phyloP scores from a whole-genome alignment of 257 asterid species.

The Primulina huaijiensis region DNA sequence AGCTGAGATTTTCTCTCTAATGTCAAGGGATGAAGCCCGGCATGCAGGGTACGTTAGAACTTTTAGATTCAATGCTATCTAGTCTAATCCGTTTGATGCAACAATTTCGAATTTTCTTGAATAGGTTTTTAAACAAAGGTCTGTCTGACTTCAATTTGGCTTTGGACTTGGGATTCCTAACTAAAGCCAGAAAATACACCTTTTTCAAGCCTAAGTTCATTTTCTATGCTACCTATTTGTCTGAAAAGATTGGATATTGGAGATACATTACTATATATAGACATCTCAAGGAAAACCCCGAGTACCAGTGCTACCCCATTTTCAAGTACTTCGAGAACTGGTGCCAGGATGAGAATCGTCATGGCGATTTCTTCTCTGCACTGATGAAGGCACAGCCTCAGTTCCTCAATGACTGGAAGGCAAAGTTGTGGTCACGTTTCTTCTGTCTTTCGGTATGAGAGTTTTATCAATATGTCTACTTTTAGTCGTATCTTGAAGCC shows the following conservation, averaged over 20 bases:
- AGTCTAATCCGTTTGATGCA: not conserved
- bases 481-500: not conserved
- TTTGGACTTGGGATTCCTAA: conserved; percentile 90
- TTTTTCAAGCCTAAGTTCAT: conserved; percentile 99
- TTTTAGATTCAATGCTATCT: conserved; percentile 5
- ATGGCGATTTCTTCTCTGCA: conserved; percentile 99
- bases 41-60: conserved; percentile 70
- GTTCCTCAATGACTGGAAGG: conserved; percentile 99
- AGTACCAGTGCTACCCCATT: conserved; percentile 89
- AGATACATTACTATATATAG: conserved; percentile 95
- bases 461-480: not conserved
- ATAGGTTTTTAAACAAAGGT: conserved; percentile 88
- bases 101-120: conserved; percentile 7
- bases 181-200: conserved; percentile 95
- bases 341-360: conserved; percentile 99
- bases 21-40: conserved; percentile 96
- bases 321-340: conserved; percentile 99
- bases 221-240: conserved; percentile 54
- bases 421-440: conserved; percentile 96
- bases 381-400: conserved; percentile 99
- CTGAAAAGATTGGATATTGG: conserved; percentile 96
- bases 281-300: conserved; percentile 90
- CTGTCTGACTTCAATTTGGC: conserved; percentile 91
- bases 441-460: conserved; percentile 86
- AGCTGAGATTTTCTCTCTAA: conserved; percentile 94